Base-by-base conservation (phyloP, 2,329 filamentous ascomycete genomes). In the Nemania sp. region DNA sequence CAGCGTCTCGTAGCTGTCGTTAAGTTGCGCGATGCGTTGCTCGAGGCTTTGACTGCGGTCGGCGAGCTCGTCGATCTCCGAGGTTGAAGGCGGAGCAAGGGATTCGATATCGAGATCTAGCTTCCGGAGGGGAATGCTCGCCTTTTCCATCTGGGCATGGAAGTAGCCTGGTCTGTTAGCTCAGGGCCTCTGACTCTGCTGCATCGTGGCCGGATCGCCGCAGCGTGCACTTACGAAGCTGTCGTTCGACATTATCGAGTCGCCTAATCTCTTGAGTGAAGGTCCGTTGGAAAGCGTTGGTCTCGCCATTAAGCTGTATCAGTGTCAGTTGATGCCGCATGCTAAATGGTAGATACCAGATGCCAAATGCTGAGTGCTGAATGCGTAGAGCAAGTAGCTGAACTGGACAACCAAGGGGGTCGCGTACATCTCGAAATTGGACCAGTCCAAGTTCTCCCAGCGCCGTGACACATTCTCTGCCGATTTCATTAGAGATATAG, bases 401-500 rank as follows among this genome's bases (percentile, higher is more conserved):
- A 31, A 12, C 9, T 12, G 36, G 45, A 63, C 46, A 58, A 60
- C 61, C 54, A 52, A 56, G 52, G 34, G 28, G 19, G 11, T 19
- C 47, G 76, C 89, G 72, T 81, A 97, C 93, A 82, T 99, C 94
- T 76, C 94, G 85, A 72, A 99, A 99, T 75, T 97, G 92, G 73
- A 97, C 92, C 68, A 94, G 83, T 54, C 94, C 94, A 69, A 99
- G 84, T 82, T 99, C 94, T 70, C 94, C 94, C 62, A 99, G 80
- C 52, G 93, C 93, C 70, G 92, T 96, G 61, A 97, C 92, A 67
- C 97, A 93, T 79, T 99, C 95, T 71, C 94, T 86, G 66, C 94
- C 93, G 66, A 99, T 97, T 81, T 99, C 94, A 73, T 97, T 97
- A 70, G 94, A 91, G 69, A 99, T 95, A 77, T 97, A 99, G 70